Base-by-base conservation (phyloP, 306 rosid species). In the Lupinus albus region DNA sequence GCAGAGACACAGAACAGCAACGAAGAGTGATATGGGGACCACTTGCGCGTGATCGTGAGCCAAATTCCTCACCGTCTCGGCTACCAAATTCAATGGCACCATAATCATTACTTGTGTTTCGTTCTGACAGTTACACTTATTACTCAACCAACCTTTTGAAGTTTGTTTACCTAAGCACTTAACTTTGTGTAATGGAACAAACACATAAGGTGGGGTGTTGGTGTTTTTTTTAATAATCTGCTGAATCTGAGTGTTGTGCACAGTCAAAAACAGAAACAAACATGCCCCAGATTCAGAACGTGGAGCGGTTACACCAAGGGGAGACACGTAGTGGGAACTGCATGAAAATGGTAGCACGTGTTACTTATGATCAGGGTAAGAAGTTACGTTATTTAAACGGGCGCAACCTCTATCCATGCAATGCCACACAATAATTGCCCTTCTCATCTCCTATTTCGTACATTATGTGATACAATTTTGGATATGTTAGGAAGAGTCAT, bases 1-100 rank as follows among this genome's bases (percentile, higher is more conserved):
- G 64, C 94, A 87, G 1, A 89, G 73, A 64, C 95, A 89, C 6
- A 93, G 86, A 75, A 89, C 87, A 5, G 97, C 91, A 18, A 86
- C 96, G 69, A 86, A 89, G 21, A 88, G 36, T 16, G 96, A 70
- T 12, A 89, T 69, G 5, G 91, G 94, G 13, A 93, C 79, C 49
- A 89, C 91, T 35, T 68, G 89, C 4, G 76, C 85, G 17, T 88
- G 91, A 1, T 88, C 88, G 11, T 45, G 60, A 3, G 78, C 88
- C 1, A 86, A 6, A 75, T 88, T 93, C 28, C 4, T 47, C 9
- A 50, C 64, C 0, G 11, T 21, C 5, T 79, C 82, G 11, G 49
- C 39, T 3, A 70, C 13, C 14, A 5, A 20, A 50, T 68, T 69
- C 35, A 75, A 17, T 25, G 64, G 42, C 35, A 50, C 47, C 74